Conservation (phyloP, 495 filamentous ascomycete species). For the Penicillium dipodomyicola region DNA sequence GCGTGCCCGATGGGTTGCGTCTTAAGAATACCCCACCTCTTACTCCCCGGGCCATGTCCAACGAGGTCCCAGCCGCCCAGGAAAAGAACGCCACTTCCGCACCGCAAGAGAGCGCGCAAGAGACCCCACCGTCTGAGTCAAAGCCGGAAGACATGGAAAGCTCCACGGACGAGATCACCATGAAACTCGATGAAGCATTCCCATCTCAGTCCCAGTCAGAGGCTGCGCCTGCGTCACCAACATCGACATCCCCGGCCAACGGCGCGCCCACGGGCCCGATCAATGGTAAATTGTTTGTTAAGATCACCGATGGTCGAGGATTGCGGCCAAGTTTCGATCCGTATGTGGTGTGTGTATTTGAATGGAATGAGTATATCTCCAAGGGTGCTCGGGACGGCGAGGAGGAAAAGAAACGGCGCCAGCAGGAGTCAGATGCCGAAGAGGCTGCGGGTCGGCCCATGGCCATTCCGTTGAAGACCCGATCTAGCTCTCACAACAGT, state of each 20-base stretch:
- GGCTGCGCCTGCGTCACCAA: not conserved
- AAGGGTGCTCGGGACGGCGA: constrained; percentile 66
- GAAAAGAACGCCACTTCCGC: constrained; percentile 36
- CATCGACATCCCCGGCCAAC: constrained; percentile 35
- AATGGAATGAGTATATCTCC: constrained; percentile 94
- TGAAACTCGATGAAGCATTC: constrained; percentile 47
- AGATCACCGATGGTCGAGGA: constrained; percentile 78
- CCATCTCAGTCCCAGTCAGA: constrained; percentile 23
- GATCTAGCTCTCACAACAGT: constrained; percentile 93
- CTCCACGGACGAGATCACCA: constrained; percentile 41
- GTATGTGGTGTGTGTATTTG: constrained; percentile 95
- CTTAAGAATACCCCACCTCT: constrained; percentile 87
- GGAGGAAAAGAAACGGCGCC: constrained; percentile 47
- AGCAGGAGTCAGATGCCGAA: constrained; percentile 66
- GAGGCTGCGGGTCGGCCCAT: constrained; percentile 62
- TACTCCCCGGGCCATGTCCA: constrained; percentile 81
- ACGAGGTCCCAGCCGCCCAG: constrained; percentile 48
- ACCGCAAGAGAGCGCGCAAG: constrained; percentile 25
- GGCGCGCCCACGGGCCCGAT: constrained; percentile 67
- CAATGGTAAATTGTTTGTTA: constrained; percentile 86
- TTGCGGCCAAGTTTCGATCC: constrained; percentile 79
- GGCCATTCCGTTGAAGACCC: constrained; percentile 93
- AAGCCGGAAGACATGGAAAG: constrained; percentile 29
- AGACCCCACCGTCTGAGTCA: constrained; percentile 18
- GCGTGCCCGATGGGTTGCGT: constrained; percentile 55